Evolutionary conservation across 768 basidiomycete genomes (phyloP), one percentile per base, ranked within the genome.

Genomic region (Termitomyces sp.): DNA sequence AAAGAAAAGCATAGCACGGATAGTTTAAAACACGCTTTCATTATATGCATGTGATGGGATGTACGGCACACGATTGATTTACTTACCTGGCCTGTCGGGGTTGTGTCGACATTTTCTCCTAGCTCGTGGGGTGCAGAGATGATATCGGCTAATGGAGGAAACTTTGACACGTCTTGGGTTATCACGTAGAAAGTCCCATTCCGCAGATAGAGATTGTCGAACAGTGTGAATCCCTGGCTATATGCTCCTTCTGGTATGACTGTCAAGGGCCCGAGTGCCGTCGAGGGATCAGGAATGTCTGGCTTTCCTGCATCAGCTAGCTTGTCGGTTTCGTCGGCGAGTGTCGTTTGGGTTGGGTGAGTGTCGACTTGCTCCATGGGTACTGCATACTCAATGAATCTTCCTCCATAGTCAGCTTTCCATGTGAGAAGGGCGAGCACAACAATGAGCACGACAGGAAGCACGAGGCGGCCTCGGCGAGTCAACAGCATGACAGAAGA

Each of bases 111-210:
- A 9, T 65, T 59, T 20, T 53, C 58, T 2, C 58, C 67, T 36
- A 58, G 34, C 16, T 70, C 61, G 27, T 66, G 54, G 3, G 72
- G 71, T 3, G 54, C 47, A 9, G 75, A 67, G 13, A 77, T 61
- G 64, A 89, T 78, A 53, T 78, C 63, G 30, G 73, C 67, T 58
- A 73, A 67, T 6, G 73, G 71, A 9, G 85, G 86, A 58, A 83
- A 83, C 13, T 68, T 65, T 4, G 61, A 46, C 7, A 58, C 59
- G 47, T 73, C 67, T 6, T 60, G 46, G 6, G 87, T 82, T 53
- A 92, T 77, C 57, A 89, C 76, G 66, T 81, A 86, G 61, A 91
- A 79, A 1, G 87, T 90, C 22, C 88, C 87, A 61, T 88, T 85
- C 55, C 81, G 77, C 69, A 91, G 80, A 71, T 93, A 91, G 5